phyloP scores from a whole-genome alignment of 2,329 filamentous ascomycete species.

The Fusarium miscanthi region DNA sequence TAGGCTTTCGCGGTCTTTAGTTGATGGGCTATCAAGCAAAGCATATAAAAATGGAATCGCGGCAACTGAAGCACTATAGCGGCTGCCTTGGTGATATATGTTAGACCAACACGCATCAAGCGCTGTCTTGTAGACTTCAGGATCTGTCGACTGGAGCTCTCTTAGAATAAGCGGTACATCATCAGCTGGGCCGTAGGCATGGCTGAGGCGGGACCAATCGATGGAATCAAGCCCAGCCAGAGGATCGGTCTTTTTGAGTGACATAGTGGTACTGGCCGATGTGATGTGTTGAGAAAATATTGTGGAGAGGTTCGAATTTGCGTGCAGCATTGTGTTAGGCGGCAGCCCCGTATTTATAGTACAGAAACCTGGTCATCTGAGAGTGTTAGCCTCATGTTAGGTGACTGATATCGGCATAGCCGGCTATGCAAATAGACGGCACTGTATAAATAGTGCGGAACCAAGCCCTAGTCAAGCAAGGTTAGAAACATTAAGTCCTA shows the following conservation, averaged over 20 bases:
- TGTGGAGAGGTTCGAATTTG: neutral
- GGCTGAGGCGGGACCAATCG: neutral
- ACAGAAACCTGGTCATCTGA: rapidly evolving
- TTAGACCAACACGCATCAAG: neutral
- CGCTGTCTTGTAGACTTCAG: neutral
- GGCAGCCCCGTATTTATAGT: neutral
- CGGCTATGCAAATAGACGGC: neutral
- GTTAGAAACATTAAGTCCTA: neutral
- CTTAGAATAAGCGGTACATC: neutral
- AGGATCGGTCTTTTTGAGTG: rapidly evolving
- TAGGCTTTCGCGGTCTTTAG: neutral
- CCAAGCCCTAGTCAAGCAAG: neutral
- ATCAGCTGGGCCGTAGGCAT: neutral
- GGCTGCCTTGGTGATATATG: neutral
- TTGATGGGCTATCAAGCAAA: neutral
- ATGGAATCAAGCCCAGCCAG: neutral
- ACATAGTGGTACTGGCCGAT: rapidly evolving
- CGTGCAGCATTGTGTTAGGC: rapidly evolving
- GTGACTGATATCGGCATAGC: neutral
- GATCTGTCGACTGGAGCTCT: neutral
- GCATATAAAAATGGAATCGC: neutral
- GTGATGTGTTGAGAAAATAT: rapidly evolving
- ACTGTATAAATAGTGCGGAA: neutral
- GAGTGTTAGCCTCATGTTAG: too few species aligned
- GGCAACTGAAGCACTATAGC: neutral